phyloP scores from a whole-genome alignment of 129 eudicot species.

The Centrapalus pauciflorus region DNA sequence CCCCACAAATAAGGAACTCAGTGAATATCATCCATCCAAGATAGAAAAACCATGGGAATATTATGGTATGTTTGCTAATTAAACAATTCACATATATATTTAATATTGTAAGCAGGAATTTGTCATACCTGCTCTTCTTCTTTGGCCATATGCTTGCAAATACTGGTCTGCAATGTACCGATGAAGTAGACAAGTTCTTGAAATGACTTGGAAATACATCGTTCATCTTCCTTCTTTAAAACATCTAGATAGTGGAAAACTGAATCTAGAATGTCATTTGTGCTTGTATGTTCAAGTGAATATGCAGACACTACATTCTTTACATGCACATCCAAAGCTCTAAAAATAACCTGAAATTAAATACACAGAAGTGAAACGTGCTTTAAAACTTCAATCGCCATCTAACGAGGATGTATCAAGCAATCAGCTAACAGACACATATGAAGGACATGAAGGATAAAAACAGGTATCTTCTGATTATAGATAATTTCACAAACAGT shows the following conservation, averaged over 20 bases:
- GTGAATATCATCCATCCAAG: not conserved
- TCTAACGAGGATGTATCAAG: not conserved
- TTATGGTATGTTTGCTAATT: not conserved
- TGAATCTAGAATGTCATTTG: constrained; percentile 47
- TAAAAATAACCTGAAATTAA: constrained; percentile 69
- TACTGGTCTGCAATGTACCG: constrained; percentile 51
- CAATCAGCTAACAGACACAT: not conserved
- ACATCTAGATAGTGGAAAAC: constrained; percentile 49
- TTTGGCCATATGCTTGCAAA: constrained; percentile 88
- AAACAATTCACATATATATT: not conserved
- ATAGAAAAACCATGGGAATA: not conserved
- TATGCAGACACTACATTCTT: constrained; percentile 78
- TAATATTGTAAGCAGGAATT: constrained; percentile 14
- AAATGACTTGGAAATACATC: constrained; percentile 28
- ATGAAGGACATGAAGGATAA: too few relatives aligned
- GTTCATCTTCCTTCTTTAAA: constrained; percentile 38
- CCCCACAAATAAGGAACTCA: not conserved
- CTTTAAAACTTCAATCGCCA: not conserved
- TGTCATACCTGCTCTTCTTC: constrained; percentile 86
- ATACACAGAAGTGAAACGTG: not conserved
- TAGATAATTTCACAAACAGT: not conserved
- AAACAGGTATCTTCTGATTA: not conserved
- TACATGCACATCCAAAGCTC: constrained; percentile 70
- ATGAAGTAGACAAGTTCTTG: constrained; percentile 59
- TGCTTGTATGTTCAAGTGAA: constrained; percentile 71